These are phyloP conservation scores for Vitis labrusca DNA, from an alignment of 164 flowering plant genomes.

Conservation along the genomic window DNA sequence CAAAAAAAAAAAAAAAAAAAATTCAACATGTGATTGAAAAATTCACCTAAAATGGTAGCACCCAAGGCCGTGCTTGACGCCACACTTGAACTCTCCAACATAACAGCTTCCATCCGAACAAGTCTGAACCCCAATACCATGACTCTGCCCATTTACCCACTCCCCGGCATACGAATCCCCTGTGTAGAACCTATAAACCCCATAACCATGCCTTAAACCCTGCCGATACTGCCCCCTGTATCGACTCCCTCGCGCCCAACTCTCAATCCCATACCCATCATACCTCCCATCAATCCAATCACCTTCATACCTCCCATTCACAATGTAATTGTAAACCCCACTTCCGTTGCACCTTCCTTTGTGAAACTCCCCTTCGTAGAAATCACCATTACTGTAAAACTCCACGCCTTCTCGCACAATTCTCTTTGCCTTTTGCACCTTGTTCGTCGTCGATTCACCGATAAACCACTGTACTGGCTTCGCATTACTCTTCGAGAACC, in stretches of 20 bases:
- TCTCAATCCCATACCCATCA: conserved; percentile 89
- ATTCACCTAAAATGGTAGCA: conserved; percentile 85
- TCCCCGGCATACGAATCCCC: conserved; percentile 89
- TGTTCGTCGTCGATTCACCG: conserved; percentile 36
- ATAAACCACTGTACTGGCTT: conserved; percentile 80
- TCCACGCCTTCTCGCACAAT: conserved; percentile 67
- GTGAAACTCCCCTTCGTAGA: conserved; percentile 90
- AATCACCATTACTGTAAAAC: conserved; percentile 86
- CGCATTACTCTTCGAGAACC: conserved; percentile 14
- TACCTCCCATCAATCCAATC: conserved; percentile 92
- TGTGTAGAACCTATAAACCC: conserved; percentile 76
- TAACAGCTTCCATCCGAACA: conserved; percentile 90
- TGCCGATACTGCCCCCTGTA: conserved; percentile 79
- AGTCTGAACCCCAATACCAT: conserved; percentile 77
- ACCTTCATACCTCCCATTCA: conserved; percentile 86
- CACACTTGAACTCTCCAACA: conserved; percentile 83
- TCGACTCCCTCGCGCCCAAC: conserved; percentile 85
- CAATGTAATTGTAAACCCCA: conserved; percentile 77
- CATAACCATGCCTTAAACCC: conserved; percentile 80
- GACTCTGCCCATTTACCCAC: conserved; percentile 92
- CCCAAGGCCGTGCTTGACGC: conserved; percentile 90
- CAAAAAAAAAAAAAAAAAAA: neutral
- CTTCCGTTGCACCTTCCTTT: conserved; percentile 82
- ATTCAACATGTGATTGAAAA: neutral
- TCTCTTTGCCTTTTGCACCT: conserved; percentile 12